Evolutionary conservation across 192 early-diverging fungal genomes (phyloP).

Genomic region (Jimgerdemannia flammicorona): DNA sequence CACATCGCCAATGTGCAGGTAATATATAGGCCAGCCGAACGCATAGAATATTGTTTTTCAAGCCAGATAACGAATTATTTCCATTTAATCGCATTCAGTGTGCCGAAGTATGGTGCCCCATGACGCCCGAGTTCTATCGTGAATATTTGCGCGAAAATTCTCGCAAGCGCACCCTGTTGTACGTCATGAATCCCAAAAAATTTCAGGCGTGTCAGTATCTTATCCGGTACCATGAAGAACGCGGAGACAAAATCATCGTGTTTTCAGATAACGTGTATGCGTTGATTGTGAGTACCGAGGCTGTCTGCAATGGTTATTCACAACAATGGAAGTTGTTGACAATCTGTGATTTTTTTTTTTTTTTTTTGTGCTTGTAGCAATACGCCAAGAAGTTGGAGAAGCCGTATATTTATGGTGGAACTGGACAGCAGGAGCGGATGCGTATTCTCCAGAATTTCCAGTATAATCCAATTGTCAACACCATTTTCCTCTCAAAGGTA

Average conservation of each 20-base stretch:
- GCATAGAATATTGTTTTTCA: too few relatives aligned
- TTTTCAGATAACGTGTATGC: constrained; percentile 99
- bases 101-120: constrained; percentile 98
- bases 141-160: constrained; percentile 84
- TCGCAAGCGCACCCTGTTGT: constrained; percentile 81
- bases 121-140: constrained; percentile 95
- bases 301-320: background rate
- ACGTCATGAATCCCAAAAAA: constrained; percentile 97
- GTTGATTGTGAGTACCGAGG: constrained; percentile 51
- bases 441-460: constrained; percentile 92
- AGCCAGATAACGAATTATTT: too few relatives aligned
- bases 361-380: constrained; percentile 13
- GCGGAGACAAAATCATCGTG: constrained; percentile 98
- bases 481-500: constrained; percentile 78
- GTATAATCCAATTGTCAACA: constrained; percentile 86
- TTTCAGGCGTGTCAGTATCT: constrained; percentile 97
- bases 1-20: constrained; percentile 95
- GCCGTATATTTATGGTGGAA: constrained; percentile 92
- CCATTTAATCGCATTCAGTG: constrained; percentile 44
- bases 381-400: constrained; percentile 82
- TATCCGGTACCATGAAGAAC: constrained; percentile 86
- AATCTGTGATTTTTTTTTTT: constrained; percentile 3
- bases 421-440: constrained; percentile 85
- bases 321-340: background rate
- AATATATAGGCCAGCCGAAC: background rate